These are phyloP conservation scores for Obelidium mucronatum DNA, from an alignment of 192 early-diverging fungal genomes.

Conservation along the genomic window DNA sequence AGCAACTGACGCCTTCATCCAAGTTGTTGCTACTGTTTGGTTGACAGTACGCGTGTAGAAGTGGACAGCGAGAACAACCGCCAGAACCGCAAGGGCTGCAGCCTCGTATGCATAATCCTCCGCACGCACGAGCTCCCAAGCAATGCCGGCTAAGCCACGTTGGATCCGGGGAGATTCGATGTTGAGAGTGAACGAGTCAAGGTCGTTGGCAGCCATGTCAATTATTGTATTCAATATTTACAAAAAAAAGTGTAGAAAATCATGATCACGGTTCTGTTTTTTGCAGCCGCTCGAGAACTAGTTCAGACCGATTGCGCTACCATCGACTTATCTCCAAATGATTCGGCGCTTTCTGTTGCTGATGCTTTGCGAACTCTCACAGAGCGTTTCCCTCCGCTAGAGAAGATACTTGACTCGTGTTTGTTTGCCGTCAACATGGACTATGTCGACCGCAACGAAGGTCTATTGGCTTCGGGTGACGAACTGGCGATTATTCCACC, in stretches of 20 bases:
- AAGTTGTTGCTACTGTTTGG: slow-evolving; percentile 39
- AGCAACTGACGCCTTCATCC: slow-evolving; percentile 35
- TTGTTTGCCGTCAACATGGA: slow-evolving; percentile 7
- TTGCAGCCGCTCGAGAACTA: not conserved
- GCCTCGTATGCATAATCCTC: slow-evolving; percentile 19
- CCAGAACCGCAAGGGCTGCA: slow-evolving; percentile 4
- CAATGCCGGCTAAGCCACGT: slow-evolving; percentile 24
- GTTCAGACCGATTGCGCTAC: not conserved
- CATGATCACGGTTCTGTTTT: slow-evolving; percentile 7
- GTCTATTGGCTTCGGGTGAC: not conserved
- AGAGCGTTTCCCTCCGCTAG: not conserved
- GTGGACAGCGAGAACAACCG: slow-evolving; percentile 25
- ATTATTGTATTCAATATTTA: not conserved
- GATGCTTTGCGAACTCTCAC: not conserved
- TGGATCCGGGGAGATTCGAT: not conserved
- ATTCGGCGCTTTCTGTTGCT: not conserved
- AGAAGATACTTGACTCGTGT: not conserved
- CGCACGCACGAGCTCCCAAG: slow-evolving; percentile 12
- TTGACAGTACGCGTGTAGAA: slow-evolving; percentile 34
- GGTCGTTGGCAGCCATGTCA: not conserved
- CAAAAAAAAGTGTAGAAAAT: not conserved
- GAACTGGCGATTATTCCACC: slow-evolving; percentile 9
- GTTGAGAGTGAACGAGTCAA: slow-evolving; percentile 4
- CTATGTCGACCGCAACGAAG: not conserved
- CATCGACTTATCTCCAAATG: not conserved